phyloP scores from a whole-genome alignment of 306 rosid genomes.

The Sphenostylis stenocarpa region DNA sequence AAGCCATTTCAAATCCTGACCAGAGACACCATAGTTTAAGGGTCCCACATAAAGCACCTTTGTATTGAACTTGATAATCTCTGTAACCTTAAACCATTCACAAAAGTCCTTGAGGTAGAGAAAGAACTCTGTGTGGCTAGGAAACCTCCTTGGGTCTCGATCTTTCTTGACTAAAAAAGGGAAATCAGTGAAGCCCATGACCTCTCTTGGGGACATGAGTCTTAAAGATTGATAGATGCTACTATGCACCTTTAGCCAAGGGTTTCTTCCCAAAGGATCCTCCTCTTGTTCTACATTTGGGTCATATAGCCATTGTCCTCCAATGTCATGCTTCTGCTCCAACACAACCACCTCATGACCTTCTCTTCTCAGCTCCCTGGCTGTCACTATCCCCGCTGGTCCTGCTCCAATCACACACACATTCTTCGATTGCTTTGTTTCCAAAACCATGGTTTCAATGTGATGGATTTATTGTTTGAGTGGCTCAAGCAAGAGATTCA shows the following conservation, averaged over 20 bases:
- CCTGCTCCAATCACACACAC: conserved; percentile 87
- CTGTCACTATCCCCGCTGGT: conserved; percentile 72
- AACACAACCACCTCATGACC: conserved; percentile 64
- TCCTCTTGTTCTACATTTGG: conserved; percentile 52
- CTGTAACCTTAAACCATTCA: conserved; percentile 61
- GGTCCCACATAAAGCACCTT: conserved; percentile 68
- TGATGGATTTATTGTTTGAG: no score
- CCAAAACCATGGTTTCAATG: conserved; percentile 45
- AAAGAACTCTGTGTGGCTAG: conserved; percentile 60
- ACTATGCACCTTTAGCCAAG: conserved; percentile 57
- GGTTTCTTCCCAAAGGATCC: conserved; percentile 56
- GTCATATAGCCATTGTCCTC: conserved; percentile 87
- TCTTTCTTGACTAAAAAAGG: conserved; percentile 65
- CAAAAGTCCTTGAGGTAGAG: conserved; percentile 64
- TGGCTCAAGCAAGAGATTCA: no score
- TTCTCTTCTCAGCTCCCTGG: conserved; percentile 71
- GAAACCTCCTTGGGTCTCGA: conserved; percentile 69
- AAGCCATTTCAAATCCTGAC: conserved; percentile 62
- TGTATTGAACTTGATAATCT: conserved; percentile 61
- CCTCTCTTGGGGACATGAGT: conserved; percentile 63
- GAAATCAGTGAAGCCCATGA: conserved; percentile 74
- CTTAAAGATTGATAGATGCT: conserved; percentile 67
- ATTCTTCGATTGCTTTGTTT: conserved; percentile 32
- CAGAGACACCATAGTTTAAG: conserved; percentile 39
- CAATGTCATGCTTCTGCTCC: conserved; percentile 72